These are phyloP conservation scores for Thuidium tamariscinum DNA, from an alignment of 225 moss, liverwort and hornwort genomes.

Conservation along the genomic window DNA sequence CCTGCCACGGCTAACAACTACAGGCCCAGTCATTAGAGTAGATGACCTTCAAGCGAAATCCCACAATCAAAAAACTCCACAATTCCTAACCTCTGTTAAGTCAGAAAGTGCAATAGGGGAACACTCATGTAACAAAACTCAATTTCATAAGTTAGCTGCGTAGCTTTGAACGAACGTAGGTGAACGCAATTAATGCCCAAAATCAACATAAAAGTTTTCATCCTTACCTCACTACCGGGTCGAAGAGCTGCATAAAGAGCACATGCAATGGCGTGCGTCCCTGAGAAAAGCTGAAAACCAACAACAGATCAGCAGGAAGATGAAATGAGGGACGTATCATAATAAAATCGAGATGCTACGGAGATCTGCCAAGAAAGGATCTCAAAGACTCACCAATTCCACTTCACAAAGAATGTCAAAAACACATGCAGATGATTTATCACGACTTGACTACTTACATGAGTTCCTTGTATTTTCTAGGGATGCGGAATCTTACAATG, in stretches of 20 bases:
- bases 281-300: slow-evolving; percentile 69
- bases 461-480: background rate
- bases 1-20: slow-evolving; percentile 95
- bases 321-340: background rate
- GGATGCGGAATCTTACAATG: background rate
- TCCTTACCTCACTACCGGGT: slow-evolving; percentile 74
- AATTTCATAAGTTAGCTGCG: background rate
- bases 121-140: background rate
- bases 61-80: background rate
- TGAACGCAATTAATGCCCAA: background rate
- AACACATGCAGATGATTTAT: background rate
- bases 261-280: slow-evolving; percentile 97
- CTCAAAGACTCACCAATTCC: background rate
- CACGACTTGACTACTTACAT: background rate
- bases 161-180: background rate
- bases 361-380: background rate
- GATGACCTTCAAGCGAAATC: background rate
- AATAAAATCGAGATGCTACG: background rate
- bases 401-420: background rate
- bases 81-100: background rate
- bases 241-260: slow-evolving; percentile 82
- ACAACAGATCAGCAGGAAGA: background rate
- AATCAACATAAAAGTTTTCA: background rate
- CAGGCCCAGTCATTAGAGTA: slow-evolving; percentile 8
- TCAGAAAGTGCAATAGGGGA: background rate